A percentile compares a stretch with the other conserved stretches of the same genome.
Evolutionary conservation across 2,329 filamentous ascomycete genomes (phyloP).

Genomic region (Coniochaeta ligniaria): DNA sequence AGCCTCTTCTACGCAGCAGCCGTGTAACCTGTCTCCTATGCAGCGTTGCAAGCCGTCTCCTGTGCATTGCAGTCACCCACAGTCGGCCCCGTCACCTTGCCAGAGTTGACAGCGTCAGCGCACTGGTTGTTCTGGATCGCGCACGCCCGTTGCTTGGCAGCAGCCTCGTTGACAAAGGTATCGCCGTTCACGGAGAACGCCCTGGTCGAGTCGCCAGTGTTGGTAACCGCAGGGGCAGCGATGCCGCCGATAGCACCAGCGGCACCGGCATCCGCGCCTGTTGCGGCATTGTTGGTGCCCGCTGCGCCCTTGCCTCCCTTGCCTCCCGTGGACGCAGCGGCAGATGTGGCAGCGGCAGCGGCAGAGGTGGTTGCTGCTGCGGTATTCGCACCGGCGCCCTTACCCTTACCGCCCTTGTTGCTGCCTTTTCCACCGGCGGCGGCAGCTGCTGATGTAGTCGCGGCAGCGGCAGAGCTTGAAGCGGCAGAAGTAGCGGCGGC

Average conservation of each 20-base stretch:
- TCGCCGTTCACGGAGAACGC: slow-evolving; percentile 50
- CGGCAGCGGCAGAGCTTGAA: slow-evolving; percentile 3
- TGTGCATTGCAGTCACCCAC: slow-evolving; percentile 49
- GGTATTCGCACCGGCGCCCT: neutral
- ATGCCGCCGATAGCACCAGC: slow-evolving; percentile 42
- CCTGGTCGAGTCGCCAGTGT: slow-evolving; percentile 39
- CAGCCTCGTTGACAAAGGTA: slow-evolving; percentile 48
- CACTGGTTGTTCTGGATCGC: slow-evolving; percentile 58
- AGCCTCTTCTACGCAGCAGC: neutral
- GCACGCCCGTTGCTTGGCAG: slow-evolving; percentile 54
- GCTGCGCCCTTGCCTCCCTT: slow-evolving; percentile 5
- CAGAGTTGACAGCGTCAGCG: slow-evolving; percentile 46
- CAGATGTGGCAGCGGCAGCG: neutral
- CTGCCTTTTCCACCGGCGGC: neutral
- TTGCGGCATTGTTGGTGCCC: slow-evolving; percentile 4
- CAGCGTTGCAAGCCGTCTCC: slow-evolving; percentile 33
- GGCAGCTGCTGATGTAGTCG: neutral
- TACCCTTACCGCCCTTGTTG: neutral
- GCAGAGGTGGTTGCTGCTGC: slow-evolving; percentile 2
- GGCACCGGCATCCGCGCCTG: neutral
- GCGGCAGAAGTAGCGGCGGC: slow-evolving; percentile 1
- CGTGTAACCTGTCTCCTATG: neutral
- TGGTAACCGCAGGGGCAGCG: slow-evolving; percentile 39
- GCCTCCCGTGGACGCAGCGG: neutral
- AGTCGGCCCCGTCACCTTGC: slow-evolving; percentile 29